These are phyloP conservation scores for Dryadomyces sulphureus DNA, from an alignment of 2,329 filamentous ascomycete species.

Conservation along the genomic window DNA sequence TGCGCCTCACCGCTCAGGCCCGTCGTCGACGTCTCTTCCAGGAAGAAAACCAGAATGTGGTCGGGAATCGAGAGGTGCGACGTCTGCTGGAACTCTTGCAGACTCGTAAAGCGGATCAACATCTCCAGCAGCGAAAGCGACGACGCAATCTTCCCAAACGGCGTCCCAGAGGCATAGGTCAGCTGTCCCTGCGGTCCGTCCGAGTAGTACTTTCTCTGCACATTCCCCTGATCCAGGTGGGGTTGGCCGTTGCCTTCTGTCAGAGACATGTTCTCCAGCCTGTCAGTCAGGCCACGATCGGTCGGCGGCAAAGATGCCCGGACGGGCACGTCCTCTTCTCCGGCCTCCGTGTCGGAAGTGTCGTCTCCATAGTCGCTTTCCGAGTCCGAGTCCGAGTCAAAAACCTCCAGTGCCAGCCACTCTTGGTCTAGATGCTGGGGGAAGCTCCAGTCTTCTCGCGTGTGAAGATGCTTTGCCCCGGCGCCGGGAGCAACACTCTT, in stretches of 20 bases:
- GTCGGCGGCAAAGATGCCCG: too few species aligned
- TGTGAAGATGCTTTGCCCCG: background rate
- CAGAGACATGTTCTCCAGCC: constrained; percentile 22
- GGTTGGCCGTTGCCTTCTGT: background rate
- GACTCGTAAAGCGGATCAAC: constrained; percentile 67
- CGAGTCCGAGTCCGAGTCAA: constrained; percentile 40
- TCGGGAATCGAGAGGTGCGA: constrained; percentile 84
- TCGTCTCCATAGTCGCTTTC: constrained; percentile 30
- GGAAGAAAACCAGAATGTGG: constrained; percentile 77
- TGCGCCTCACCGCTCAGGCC: constrained; percentile 30
- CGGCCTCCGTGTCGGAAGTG: background rate
- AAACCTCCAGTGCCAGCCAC: constrained; percentile 86
- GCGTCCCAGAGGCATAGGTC: constrained; percentile 26
- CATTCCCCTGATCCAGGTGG: background rate
- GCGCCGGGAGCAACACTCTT: background rate
- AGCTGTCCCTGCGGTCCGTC: background rate
- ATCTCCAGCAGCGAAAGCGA: constrained; percentile 72
- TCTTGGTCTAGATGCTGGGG: constrained; percentile 70
- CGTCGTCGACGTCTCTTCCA: constrained; percentile 45
- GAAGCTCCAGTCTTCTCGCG: constrained; percentile 34
- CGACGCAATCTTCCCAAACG: constrained; percentile 35
- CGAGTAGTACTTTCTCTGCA: too few species aligned
- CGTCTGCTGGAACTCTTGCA: constrained; percentile 84
- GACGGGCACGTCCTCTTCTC: background rate
- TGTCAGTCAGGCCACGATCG: background rate